phyloP scores from a whole-genome alignment of 768 basidiomycete genomes.

The Pulveroboletus sp. region DNA sequence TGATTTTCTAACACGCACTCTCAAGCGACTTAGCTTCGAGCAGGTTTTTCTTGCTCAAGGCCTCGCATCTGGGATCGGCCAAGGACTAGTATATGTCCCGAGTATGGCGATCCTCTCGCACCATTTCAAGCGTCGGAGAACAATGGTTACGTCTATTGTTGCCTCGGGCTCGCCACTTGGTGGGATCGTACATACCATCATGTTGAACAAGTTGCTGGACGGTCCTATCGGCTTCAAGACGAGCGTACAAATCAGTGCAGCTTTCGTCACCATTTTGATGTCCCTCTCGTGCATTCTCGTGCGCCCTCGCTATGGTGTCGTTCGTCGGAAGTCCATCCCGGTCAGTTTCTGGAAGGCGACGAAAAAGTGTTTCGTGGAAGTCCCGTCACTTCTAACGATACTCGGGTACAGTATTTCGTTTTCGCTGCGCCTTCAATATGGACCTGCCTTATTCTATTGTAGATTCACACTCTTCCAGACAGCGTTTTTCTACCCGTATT shows the following conservation, averaged over 20 bases:
- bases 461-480: constrained; percentile 31
- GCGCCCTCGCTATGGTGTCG: constrained; percentile 28
- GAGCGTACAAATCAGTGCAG: constrained; percentile 39
- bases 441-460: background rate
- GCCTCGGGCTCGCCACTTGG: constrained; percentile 51
- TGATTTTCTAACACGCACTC: background rate
- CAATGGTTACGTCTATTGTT: constrained; percentile 44
- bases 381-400: constrained; percentile 24
- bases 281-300: constrained; percentile 37
- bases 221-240: constrained; percentile 43
- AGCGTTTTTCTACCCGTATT: constrained; percentile 49
- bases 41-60: constrained; percentile 46
- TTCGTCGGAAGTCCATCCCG: background rate
- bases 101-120: constrained; percentile 42
- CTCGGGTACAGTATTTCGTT: constrained; percentile 12
- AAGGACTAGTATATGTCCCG: constrained; percentile 46
- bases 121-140: constrained; percentile 40
- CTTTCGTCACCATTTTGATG: constrained; percentile 36
- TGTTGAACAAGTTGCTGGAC: constrained; percentile 49
- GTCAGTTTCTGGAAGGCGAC: constrained; percentile 15
- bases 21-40: background rate
- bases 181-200: constrained; percentile 54
- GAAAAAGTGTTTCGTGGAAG: constrained; percentile 21
- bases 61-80: constrained; percentile 37
- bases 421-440: background rate